Evolutionary conservation across 1,284 basidiomycete species (phyloP).

Genomic region (Mycena sp.): DNA sequence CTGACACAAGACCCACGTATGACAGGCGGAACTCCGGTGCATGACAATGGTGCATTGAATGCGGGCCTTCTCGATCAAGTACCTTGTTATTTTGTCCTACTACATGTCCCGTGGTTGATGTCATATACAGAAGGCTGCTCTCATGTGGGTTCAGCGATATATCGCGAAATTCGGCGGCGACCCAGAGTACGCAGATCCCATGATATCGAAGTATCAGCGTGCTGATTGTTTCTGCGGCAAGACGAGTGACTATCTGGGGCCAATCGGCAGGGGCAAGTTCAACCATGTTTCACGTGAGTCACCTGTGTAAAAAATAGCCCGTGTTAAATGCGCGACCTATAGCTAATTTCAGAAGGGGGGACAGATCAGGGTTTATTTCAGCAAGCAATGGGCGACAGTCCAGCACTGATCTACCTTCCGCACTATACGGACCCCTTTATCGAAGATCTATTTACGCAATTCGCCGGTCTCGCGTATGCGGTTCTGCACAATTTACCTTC

Average conservation of each 20-base stretch:
- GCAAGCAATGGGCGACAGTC: constrained; percentile 49
- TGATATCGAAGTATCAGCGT: background rate
- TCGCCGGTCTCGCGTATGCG: constrained; percentile 42
- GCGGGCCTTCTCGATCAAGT: constrained; percentile 51
- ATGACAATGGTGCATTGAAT: constrained; percentile 44
- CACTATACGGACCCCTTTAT: constrained; percentile 39
- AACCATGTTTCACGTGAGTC: constrained; percentile 46
- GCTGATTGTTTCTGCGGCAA: background rate
- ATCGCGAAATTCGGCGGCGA: constrained; percentile 48
- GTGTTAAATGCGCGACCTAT: background rate
- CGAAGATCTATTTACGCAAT: constrained; percentile 42
- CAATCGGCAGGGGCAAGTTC: constrained; percentile 51
- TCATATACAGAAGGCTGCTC: constrained; percentile 49
- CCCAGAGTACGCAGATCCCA: constrained; percentile 33
- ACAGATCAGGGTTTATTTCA: constrained; percentile 43
- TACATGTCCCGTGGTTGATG: too few relatives aligned
- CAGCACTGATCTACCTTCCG: constrained; percentile 44
- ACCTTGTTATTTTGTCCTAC: background rate
- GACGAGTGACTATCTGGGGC: constrained; percentile 50
- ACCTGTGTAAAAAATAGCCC: background rate
- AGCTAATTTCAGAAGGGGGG: constrained; percentile 45
- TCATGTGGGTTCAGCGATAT: constrained; percentile 48
- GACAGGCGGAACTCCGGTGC: constrained; percentile 42
- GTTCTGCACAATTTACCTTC: background rate
- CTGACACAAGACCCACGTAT: background rate